A percentile compares a stretch with the other conserved stretches of the same genome.
phyloP scores from a whole-genome alignment of 2,329 filamentous ascomycete genomes.

The Elsinoe necatrix region DNA sequence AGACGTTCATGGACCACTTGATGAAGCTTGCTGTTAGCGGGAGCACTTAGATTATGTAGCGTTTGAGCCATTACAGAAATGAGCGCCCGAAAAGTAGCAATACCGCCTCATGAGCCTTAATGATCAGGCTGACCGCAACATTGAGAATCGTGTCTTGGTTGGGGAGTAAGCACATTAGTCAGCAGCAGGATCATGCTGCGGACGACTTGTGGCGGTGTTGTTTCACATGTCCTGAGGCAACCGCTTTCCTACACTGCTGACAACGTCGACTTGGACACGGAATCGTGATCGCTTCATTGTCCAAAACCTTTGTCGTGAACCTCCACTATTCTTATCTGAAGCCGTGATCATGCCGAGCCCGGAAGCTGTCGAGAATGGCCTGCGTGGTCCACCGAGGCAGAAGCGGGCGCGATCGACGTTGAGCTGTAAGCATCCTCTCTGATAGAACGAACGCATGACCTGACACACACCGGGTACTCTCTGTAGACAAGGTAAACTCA shows the following conservation, averaged over 20 bases:
- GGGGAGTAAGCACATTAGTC: slow-evolving; percentile 4
- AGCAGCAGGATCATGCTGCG: neutral
- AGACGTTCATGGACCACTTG: slow-evolving; percentile 98
- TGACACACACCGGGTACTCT: slow-evolving; percentile 20
- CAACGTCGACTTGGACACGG: neutral
- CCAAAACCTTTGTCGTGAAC: too few species aligned
- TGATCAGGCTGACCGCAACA: too few species aligned
- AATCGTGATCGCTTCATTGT: neutral
- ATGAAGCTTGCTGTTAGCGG: slow-evolving; percentile 64
- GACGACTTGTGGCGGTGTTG: neutral
- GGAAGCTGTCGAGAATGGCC: neutral
- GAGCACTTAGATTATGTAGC: slow-evolving; percentile 24
- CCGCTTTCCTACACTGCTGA: neutral
- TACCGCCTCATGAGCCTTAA: too few species aligned
- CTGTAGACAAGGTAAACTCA: slow-evolving; percentile 31
- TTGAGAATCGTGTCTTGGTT: too few species aligned
- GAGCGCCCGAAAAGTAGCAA: neutral
- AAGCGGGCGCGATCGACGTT: slow-evolving; percentile 31
- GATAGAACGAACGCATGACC: too few species aligned
- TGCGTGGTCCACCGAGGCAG: slow-evolving; percentile 22
- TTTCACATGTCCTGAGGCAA: neutral
- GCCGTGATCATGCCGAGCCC: neutral
- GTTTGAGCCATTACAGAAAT: slow-evolving; percentile 3
- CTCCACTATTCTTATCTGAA: too few species aligned
- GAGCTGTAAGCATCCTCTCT: slow-evolving; percentile 19